Base-by-base conservation (phyloP, 352 stramenopile species). In the Pythium sp. region DNA sequence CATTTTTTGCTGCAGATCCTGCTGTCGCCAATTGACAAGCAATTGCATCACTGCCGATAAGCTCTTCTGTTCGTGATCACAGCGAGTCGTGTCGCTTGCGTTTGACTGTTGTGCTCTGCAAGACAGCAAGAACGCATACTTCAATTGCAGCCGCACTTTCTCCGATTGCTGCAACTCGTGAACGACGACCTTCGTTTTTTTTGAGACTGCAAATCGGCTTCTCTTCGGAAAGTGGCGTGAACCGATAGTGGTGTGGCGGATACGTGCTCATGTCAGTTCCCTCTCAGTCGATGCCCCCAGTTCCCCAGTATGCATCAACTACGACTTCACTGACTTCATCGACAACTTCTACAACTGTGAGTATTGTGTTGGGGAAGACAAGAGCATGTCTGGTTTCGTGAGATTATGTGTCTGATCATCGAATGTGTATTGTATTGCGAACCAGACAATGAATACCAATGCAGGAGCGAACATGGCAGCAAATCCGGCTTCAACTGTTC, bases 241-340 rank as follows among this genome's bases (percentile, higher is more conserved):
- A 53, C 53, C 62, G 38, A 54, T 62, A 55, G 62, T 43, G 51
- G 38, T 60, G 55, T 67, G 38, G 55, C 62, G 38, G 30, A 56
- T 6, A 32, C 41, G 32, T 32, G 79, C 76, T 76, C 72, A 89
- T 90, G 82, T 87, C 82, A 60, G 71, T 76, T 72, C 82, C 79
- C 61, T 74, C 83, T 68, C 85, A 88, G 72, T 86, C 83, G 62
- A 91, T 93, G 82, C 79, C 82, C 68, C 73, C 85, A 70, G 80
- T 85, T 72, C 83, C 85, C 72, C 79, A 93, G 72, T 87, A 90
- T 90, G 80, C 80, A 71, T 68, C 77, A 53, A 80, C 76, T 70
- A 68, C 77, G 59, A 65, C 75, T 65, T 71, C 65, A 62, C 70
- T 78, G 70, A 72, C 82, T 59, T 72, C 82, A 65, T 72, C 77